Base-by-base conservation (phyloP, 225 moss, liverwort and hornwort species). In the Bryum argenteum region DNA sequence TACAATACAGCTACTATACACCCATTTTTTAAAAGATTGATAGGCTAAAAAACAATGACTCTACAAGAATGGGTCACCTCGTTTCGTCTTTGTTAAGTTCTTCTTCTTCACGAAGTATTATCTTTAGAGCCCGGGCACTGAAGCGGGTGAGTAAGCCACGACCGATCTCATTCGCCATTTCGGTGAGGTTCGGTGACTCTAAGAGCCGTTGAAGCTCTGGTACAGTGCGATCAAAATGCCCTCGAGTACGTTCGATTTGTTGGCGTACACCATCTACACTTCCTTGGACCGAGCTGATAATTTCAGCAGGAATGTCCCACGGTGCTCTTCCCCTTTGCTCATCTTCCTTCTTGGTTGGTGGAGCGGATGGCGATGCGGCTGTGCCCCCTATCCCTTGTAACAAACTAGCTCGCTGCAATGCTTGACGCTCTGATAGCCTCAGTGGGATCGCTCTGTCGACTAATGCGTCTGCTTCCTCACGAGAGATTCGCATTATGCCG, bases 81-180 rank as follows among this genome's bases (percentile, higher is more conserved):
- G 78, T 66, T 75, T 33, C 40, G 23, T 82, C 65, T 52, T 80
- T 79, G 11, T 72, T 57, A 33, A 66, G 57, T 20, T 84, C 81
- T 69, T 89, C 81, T 72, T 89, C 81, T 79, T 89, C 81, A 65
- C 87, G 79, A 54, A 89, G 71, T 24, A 89, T 67, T 13, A 89
- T 72, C 71, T 86, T 79, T 52, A 89, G 77, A 61, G 79, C 87
- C 54, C 89, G 83, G 17, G 89, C 89, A 65, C 89, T 84, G 47
- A 89, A 81, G 43, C 89, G 83, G 24, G 83, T 75, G 44, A 89
- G 79, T 69, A 89, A 78, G 39, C 89, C 89, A 28, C 83, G 81
- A 20, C 86, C 87, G 50, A 89, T 86, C 41, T 89, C 89, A 43
- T 86, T 83, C 19, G 77, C 81, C 87, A 89, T 89, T 44, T 78